Conservation (phyloP, 148 eudicot species). For the Heliosperma pusillum region DNA sequence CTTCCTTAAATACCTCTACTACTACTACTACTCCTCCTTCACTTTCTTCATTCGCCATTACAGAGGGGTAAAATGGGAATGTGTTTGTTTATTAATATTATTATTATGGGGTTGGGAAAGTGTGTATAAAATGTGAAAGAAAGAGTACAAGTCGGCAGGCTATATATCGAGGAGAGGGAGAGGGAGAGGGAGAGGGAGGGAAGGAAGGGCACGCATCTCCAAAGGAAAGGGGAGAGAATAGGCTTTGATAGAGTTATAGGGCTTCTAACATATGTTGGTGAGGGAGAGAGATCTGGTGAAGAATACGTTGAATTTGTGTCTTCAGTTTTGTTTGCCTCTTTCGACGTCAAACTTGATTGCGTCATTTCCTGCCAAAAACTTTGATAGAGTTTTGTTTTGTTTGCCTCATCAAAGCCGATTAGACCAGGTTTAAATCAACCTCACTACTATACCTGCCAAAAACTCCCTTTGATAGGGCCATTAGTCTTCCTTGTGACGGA, state of each 20-base stretch:
- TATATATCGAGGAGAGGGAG: constrained; percentile 15
- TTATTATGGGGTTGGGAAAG: no score
- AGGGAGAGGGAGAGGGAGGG: constrained; percentile 8
- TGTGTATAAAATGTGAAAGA: not conserved
- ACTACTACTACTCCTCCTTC: constrained; percentile 12
- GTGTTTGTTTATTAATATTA: not conserved
- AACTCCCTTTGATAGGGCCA: no score
- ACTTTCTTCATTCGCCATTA: constrained; percentile 22
- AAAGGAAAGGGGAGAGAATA: not conserved
- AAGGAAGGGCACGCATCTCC: constrained; percentile 39
- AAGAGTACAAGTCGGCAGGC: not conserved
- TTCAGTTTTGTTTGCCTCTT: no score
- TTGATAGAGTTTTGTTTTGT: no score
- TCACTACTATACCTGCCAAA: no score
- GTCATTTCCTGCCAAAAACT: no score
- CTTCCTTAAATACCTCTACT: constrained; percentile 41
- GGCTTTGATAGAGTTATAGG: not conserved
- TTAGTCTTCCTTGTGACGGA: no score
- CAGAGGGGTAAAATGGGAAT: constrained; percentile 17
- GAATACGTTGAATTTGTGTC: no score
- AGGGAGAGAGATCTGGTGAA: constrained; percentile 35
- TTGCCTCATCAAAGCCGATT: no score
- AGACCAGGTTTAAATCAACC: no score
- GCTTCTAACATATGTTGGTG: no score
- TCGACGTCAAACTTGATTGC: no score